Evolutionary conservation across 495 filamentous ascomycete genomes (phyloP).

Genomic region (Jackrogersella multiformis): DNA sequence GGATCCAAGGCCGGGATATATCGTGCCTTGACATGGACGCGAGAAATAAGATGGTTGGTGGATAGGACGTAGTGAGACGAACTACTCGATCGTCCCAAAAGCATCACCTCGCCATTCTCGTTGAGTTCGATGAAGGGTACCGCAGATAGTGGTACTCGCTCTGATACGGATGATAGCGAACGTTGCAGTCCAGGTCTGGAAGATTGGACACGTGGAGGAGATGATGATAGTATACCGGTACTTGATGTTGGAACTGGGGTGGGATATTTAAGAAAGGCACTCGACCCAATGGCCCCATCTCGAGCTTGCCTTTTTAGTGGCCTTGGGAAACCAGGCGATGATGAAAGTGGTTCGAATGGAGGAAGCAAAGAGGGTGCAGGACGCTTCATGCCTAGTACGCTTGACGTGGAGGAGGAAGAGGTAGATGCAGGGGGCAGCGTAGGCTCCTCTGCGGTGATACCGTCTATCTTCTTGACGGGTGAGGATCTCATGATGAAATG

Average conservation of each 20-base stretch:
- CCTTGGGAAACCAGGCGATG: conserved; percentile 83
- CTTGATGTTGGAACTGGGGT: conserved; percentile 94
- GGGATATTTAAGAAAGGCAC: conserved; percentile 72
- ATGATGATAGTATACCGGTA: conserved; percentile 89
- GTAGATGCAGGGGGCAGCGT: conserved; percentile 39
- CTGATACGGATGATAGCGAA: conserved; percentile 74
- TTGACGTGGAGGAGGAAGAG: conserved; percentile 30
- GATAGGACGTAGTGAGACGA: conserved; percentile 92
- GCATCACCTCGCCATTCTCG: conserved; percentile 80
- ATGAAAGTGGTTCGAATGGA: conserved; percentile 91
- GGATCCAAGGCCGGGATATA: conserved; percentile 74
- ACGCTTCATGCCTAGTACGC: conserved; percentile 73
- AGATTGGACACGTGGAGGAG: conserved; percentile 69
- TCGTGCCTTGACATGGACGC: conserved; percentile 87
- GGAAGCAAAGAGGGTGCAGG: conserved; percentile 83
- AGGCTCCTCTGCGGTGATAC: conserved; percentile 36
- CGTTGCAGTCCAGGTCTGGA: conserved; percentile 66
- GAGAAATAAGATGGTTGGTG: conserved; percentile 87
- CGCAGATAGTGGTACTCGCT: conserved; percentile 83
- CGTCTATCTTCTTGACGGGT: conserved; percentile 43
- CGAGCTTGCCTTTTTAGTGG: conserved; percentile 75
- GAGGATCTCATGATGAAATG: conserved; percentile 42
- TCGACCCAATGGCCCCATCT: conserved; percentile 54
- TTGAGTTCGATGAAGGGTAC: conserved; percentile 82
- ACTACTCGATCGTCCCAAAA: conserved; percentile 92